A percentile compares a stretch with the other conserved stretches of the same genome.
Evolutionary conservation across 768 basidiomycete genomes (phyloP).

Genomic region (Pleurotus ostreatus): DNA sequence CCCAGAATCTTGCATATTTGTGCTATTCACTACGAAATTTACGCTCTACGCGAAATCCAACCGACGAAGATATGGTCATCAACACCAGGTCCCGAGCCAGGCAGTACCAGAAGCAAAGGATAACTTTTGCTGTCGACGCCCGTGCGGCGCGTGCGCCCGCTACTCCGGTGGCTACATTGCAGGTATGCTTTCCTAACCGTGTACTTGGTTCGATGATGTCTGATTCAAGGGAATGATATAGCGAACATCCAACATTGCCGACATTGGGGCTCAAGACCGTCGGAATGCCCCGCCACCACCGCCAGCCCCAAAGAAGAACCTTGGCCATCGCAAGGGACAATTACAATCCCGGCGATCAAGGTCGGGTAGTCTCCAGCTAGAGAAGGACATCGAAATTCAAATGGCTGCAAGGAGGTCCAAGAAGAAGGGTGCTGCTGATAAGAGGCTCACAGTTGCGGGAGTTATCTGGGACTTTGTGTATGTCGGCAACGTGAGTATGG

Average conservation of each 20-base stretch:
- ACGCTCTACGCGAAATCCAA: not conserved
- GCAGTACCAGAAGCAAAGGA: no score
- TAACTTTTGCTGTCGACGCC: no score
- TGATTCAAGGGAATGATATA: no score
- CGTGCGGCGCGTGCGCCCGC: no score
- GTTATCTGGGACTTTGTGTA: conserved; percentile 34
- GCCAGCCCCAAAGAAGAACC: no score
- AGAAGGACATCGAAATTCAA: conserved; percentile 20
- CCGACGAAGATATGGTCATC: not conserved
- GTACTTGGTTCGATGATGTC: no score
- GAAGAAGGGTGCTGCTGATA: conserved; percentile 6
- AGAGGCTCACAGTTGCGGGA: not conserved
- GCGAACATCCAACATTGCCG: no score
- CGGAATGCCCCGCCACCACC: no score
- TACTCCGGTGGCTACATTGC: no score
- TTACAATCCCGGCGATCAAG: not conserved
- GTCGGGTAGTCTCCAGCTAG: not conserved
- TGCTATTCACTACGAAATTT: not conserved
- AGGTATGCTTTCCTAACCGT: no score
- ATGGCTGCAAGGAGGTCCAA: conserved; percentile 21
- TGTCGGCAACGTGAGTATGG: conserved; percentile 57
- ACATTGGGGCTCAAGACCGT: no score
- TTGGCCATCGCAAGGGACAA: no score
- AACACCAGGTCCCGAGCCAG: not conserved
- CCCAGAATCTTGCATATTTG: not conserved